These are phyloP conservation scores for Botrytis squamosa DNA, from an alignment of 2,329 filamentous ascomycete genomes.

Conservation along the genomic window DNA sequence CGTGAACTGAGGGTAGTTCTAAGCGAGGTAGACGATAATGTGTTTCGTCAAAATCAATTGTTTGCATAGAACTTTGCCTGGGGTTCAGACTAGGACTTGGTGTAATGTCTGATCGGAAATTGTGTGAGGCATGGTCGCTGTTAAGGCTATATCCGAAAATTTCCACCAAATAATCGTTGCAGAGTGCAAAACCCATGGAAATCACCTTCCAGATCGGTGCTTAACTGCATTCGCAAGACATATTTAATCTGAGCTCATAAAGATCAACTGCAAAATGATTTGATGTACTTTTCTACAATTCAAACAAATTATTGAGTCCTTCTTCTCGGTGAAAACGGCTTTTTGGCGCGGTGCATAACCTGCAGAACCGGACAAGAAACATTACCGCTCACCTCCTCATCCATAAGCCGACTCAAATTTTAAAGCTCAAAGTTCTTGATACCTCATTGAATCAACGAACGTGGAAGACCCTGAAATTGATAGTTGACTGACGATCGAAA, in stretches of 20 bases:
- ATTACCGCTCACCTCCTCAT: background rate
- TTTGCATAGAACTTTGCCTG: background rate
- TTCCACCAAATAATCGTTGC: no score
- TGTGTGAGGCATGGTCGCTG: background rate
- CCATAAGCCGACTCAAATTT: background rate
- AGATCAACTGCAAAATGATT: background rate
- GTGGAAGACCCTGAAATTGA: conserved; percentile 24
- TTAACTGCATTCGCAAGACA: background rate
- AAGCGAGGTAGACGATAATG: background rate
- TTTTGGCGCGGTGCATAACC: background rate
- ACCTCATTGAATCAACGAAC: background rate
- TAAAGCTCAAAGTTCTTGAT: background rate
- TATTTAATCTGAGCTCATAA: background rate
- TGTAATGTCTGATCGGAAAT: background rate
- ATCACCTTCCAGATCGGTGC: background rate
- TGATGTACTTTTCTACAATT: background rate
- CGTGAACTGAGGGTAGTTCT: background rate
- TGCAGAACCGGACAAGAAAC: background rate
- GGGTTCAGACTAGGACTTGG: no score
- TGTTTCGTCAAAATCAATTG: background rate
- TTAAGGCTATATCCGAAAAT: background rate
- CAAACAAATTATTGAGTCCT: background rate
- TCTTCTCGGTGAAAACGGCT: no score
- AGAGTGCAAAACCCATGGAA: background rate
- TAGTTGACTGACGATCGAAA: conserved; percentile 26